Evolutionary conservation across 2,329 filamentous ascomycete species (phyloP).

Genomic region (Helotiales sp.): DNA sequence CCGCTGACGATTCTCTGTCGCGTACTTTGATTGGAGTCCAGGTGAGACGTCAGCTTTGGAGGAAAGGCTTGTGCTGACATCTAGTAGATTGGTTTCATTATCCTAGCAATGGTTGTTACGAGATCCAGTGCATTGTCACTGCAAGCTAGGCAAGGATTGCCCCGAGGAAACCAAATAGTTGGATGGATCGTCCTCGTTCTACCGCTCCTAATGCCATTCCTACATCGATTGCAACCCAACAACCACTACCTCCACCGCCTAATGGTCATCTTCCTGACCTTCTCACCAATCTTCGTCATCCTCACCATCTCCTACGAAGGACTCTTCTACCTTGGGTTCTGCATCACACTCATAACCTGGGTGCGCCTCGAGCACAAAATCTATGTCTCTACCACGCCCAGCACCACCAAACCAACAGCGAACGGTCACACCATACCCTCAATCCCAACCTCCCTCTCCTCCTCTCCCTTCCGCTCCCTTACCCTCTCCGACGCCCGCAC

Average conservation of each 20-base stretch:
- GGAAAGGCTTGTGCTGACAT: constrained; percentile 38
- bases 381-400: constrained; percentile 46
- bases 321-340: constrained; percentile 91
- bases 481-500: constrained; percentile 83
- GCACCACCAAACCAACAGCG: constrained; percentile 14
- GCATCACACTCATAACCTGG: constrained; percentile 80
- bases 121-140: constrained; percentile 81
- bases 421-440: constrained; percentile 17
- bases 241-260: constrained; percentile 88
- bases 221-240: constrained; percentile 79
- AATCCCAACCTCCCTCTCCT: constrained; percentile 27
- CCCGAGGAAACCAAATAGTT: constrained; percentile 81
- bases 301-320: constrained; percentile 97
- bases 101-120: constrained; percentile 83
- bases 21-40: constrained; percentile 66
- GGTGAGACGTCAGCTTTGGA: constrained; percentile 40
- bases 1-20: constrained; percentile 50
- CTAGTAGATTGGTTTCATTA: constrained; percentile 65
- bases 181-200: constrained; percentile 78
- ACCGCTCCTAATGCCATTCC: constrained; percentile 76
- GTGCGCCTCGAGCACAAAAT: constrained; percentile 86
- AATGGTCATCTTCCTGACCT: constrained; percentile 86
- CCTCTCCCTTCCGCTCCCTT: constrained; percentile 57
- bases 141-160: constrained; percentile 81
- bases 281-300: constrained; percentile 91